Evolutionary conservation across 1,284 basidiomycete genomes (phyloP).

Genomic region (Hymenochaete sp.): DNA sequence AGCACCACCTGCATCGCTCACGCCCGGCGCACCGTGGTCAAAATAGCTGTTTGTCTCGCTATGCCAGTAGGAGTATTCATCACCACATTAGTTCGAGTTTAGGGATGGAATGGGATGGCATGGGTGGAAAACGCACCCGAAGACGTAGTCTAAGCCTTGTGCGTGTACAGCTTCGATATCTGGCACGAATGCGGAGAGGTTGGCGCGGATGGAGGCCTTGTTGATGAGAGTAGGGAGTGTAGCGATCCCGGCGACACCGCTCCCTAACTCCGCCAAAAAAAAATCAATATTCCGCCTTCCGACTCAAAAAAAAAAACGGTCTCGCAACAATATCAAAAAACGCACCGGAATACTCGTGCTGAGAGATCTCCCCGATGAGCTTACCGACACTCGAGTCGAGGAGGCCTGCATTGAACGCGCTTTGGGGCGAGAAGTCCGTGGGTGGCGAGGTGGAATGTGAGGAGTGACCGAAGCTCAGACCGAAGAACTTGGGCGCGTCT

Average conservation of each 20-base stretch:
- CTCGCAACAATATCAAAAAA: slow-evolving; percentile 32
- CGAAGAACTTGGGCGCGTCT: slow-evolving; percentile 22
- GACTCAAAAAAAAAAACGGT: background rate
- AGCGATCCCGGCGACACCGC: slow-evolving; percentile 23
- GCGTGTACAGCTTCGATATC: slow-evolving; percentile 42
- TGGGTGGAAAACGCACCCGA: slow-evolving; percentile 35
- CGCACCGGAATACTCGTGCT: slow-evolving; percentile 54
- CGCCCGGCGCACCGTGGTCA: slow-evolving; percentile 52
- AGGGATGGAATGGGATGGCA: background rate
- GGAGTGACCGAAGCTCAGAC: slow-evolving; percentile 7
- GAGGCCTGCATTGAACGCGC: slow-evolving; percentile 26
- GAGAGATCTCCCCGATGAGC: slow-evolving; percentile 36
- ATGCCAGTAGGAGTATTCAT: background rate
- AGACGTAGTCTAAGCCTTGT: slow-evolving; percentile 45
- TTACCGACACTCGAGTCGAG: slow-evolving; percentile 27
- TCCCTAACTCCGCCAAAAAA: slow-evolving; percentile 28
- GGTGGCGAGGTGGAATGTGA: slow-evolving; percentile 10
- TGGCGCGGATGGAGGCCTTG: slow-evolving; percentile 49
- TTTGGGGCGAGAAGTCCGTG: slow-evolving; percentile 20
- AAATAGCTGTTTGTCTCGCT: slow-evolving; percentile 24
- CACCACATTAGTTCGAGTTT: background rate
- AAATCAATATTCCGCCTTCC: background rate
- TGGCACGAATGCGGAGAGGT: slow-evolving; percentile 39
- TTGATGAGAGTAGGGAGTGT: slow-evolving; percentile 37
- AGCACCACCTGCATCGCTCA: slow-evolving; percentile 62